Evolutionary conservation across 164 flowering plant species (phyloP), one percentile per base, ranked within the genome.

Genomic region (Stephania yunnanensis): DNA sequence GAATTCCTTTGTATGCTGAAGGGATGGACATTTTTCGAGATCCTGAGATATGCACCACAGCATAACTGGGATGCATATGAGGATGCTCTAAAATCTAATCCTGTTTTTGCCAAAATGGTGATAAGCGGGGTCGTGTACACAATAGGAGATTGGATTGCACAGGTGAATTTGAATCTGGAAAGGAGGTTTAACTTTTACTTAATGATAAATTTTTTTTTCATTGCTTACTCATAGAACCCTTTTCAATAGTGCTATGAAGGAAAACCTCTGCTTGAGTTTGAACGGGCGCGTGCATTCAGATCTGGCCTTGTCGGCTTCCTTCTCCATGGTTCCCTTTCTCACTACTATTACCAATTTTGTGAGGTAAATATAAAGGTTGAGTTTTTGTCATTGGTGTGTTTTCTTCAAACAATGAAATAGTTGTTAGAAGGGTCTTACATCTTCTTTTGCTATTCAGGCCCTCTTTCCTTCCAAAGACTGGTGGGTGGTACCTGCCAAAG

Each of bases 401-500:
- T 70, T 29, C 10, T 69, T 76, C 8, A 22, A 30, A 0, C 22
- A 15, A 72, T 29, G 63, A 61, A 29, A 22, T 73, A 65, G 67
- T 42, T 58, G 71, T 69, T 76, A 73, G 58, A 48, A 70, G 52
- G 45, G 78, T 86, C 75, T 83, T 67, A 69, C 70, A 45, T 13
- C 15, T 71, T 71, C 1, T 71, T n/a, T 61, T 75, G 44, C 13
- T 44, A 76, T 81, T 10, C 86, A 92, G 99, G 89, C 84, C 69
- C 88, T 95, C 71, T 87, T 95, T 68, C 99, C 99, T 46, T 92
- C 85, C 58, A 84, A 92, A 19, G 96, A 86, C 71, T 93, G 98
- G 99, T 95, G 99, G 98, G 98, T 88, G 69, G 95, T 95, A 81
- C 98, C 95, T 72, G 92, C 84, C 9, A 95, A 95, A 85, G 96